Evolutionary conservation across 345 rosid genomes (phyloP), one percentile per base, ranked within the genome.

Genomic region (Salix koriyanagi): DNA sequence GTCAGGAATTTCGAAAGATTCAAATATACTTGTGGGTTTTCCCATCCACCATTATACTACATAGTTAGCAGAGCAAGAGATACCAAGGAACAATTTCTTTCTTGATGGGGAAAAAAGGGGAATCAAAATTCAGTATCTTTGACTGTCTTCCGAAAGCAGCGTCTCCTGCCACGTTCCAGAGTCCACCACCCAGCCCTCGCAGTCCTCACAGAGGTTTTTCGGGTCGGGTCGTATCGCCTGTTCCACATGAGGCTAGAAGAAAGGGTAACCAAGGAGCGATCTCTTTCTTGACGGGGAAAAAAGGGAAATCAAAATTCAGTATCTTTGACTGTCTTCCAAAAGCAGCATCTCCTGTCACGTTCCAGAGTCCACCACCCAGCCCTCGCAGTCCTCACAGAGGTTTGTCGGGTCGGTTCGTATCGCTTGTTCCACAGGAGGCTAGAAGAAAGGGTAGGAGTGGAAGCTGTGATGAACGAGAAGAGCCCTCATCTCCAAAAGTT

Each of bases 401-500:
- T 19, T 7, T 37, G 10, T 28, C 46, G 1, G 28, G 71, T 34
- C 72, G 81, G 3, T 26, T 64, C 13, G 71, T 71, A 0, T 83
- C 86, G 0, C 76, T 81, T 42, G 72, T 84, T 67, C 89, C 89
- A 0, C 72, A 37, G 54, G 89, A 86, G 36, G 83, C 79, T n/a
- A 76, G 81, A 11, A 69, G 87, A 28, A 73, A 68, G 67, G 81
- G 48, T 14, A 79, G 82, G 58, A 76, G 52, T 14, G 76, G 70
- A 26, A 88, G 86, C 72, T 84, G 84, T 23, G 83, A 83, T 1
- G 84, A 83, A 0, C 77, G 79, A n/a, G 72, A 78, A 32, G 86
- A 88, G 39, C 91, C 89, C 3, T 61, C 71, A 28, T 86, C 88
- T 4, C 91, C 85, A 16, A 70, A 69, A 37, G 83, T 86, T 14